Evolutionary conservation across 805 yeast genomes (phyloP), one percentile per base, ranked within the genome.

Genomic region (Ogataea dorogensis): DNA sequence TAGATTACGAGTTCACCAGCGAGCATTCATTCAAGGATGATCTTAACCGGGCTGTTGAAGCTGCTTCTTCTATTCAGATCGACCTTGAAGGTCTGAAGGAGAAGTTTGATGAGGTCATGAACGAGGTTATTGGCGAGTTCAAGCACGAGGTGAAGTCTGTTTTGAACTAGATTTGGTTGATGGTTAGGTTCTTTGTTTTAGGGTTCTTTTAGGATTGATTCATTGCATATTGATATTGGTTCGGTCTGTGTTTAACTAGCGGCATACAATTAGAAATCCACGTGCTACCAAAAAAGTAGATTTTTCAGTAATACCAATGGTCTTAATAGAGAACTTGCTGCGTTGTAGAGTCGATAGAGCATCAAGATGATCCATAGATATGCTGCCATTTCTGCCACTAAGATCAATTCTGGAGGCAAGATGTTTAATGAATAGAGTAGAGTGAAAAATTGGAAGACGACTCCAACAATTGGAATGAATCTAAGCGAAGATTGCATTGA

Each of bases 41-140:
- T 34, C 27, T 44, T 13, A 40, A 46, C 31, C 42, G 38, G 25
- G 46, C 59, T n/a, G 23, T 47, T 26, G 41, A 50, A 7, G 40
- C 47, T 28, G 53, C 47, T 7, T 29, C 54, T 12, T 36, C 46
- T 36, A 49, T 51, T n/a, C 37, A 50, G 10, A 15, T 40, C 22
- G 55, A 54, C 24, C 35, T 47, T 13, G 39, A 40, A 16, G 47
- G 38, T 6, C 16, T 45, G 24, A 52, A 50, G 38, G 47, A 44
- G 31, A 54, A 50, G 40, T 28, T 54, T 22, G 39, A 43, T 26
- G 31, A 38, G 17, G 33, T 54, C 19, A 24, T 54, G 35, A 40
- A 46, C 17, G 50, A 53, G 24, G 46, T 53, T 18, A 22, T 54
- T 33, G 42, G 42, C 18, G 50, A 53, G 22, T 43, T 53, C 17